These are phyloP conservation scores for Phalaenopsis aphrodite DNA, from an alignment of 106 monocot genomes.

Conservation along the genomic window DNA sequence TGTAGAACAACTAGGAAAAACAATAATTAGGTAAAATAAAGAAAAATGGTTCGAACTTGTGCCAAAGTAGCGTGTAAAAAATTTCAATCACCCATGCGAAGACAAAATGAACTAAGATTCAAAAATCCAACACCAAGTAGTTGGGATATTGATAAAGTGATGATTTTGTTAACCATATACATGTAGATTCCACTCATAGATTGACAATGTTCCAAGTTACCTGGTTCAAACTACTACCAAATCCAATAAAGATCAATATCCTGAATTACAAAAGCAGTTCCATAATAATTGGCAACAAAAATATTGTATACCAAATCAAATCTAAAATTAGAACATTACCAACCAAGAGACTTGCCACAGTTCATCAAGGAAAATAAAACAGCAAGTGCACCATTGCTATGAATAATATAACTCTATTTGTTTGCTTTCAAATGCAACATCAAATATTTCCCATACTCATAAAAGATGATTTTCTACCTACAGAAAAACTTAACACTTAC, in stretches of 20 bases:
- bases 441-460: not conserved
- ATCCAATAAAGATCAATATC: not conserved
- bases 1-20: too few species aligned
- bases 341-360: not conserved
- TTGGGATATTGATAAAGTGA: too few species aligned
- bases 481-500: not conserved
- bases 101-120: too few species aligned
- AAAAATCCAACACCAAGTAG: too few species aligned
- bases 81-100: too few species aligned
- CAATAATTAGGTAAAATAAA: too few species aligned
- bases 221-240: not conserved
- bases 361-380: not conserved
- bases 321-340: not conserved
- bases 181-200: too few species aligned
- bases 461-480: not conserved
- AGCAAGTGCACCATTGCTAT: not conserved
- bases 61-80: too few species aligned
- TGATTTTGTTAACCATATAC: too few species aligned
- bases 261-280: not conserved
- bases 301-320: not conserved
- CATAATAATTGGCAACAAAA: not conserved
- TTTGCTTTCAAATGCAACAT: not conserved
- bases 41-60: too few species aligned
- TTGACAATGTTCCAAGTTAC: too few species aligned
- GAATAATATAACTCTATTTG: not conserved